Conservation (phyloP, 106 monocot genomes). For the Apostasia ramifera region DNA sequence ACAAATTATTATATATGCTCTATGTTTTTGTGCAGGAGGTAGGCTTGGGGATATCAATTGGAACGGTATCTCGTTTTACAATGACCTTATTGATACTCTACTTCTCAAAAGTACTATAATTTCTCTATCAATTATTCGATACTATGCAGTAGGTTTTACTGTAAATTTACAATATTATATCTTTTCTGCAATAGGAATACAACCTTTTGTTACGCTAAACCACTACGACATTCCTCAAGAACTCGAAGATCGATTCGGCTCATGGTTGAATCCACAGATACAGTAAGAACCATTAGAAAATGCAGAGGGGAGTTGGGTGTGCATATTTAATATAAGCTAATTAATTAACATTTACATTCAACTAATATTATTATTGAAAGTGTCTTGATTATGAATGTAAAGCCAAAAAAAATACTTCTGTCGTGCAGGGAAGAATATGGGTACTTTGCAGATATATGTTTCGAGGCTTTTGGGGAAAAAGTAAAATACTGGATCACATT, state of each 20-base stretch:
- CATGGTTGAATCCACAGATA: slow-evolving; percentile 47
- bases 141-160: too few relatives aligned
- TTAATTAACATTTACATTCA: too few relatives aligned
- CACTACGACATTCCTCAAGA: slow-evolving; percentile 54
- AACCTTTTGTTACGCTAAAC: slow-evolving; percentile 46
- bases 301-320: too few relatives aligned
- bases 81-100: slow-evolving; percentile 29
- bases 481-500: slow-evolving; percentile 60
- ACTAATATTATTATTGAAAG: too few relatives aligned
- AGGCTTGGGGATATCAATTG: slow-evolving; percentile 33
- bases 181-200: slow-evolving; percentile 26
- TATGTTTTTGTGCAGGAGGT: slow-evolving; percentile 22
- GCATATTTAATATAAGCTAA: too few relatives aligned
- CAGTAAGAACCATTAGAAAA: slow-evolving; percentile 23
- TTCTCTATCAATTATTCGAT: too few relatives aligned
- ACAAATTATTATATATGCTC: neutral
- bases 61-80: slow-evolving; percentile 41
- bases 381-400: too few relatives aligned
- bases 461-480: slow-evolving; percentile 40
- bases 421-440: slow-evolving; percentile 43
- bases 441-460: slow-evolving; percentile 42
- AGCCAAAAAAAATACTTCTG: too few relatives aligned
- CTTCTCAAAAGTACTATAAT: slow-evolving; percentile 7
- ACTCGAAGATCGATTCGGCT: slow-evolving; percentile 35
- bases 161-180: too few relatives aligned